Evolutionary conservation across 805 yeast genomes (phyloP), one percentile per base, ranked within the genome.

Genomic region (Candida namnaoensis): DNA sequence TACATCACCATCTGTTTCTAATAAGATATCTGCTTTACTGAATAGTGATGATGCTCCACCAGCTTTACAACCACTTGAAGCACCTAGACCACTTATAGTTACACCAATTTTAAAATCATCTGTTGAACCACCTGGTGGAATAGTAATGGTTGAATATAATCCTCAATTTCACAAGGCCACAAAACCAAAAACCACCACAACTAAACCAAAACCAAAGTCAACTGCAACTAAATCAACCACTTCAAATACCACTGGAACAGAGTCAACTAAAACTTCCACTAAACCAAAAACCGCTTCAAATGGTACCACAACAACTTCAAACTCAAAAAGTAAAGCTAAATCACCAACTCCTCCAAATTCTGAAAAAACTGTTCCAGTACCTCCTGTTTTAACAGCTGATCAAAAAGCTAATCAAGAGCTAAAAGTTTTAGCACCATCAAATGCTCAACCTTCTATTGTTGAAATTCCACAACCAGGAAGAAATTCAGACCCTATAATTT

Each of bases 401-500:
- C 52, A 52, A 37, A 9, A 41, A 4, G 47, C 48, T 39, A 55
- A 55, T 35, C 46, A 48, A n/a, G 23, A 39, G 5, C 41, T 55
- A 33, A 51, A 48, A 25, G 39, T 43, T 35, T 52, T 54, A 14
- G 45, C 43, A n/a, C 51, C 57, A 15, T 38, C 38, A 3, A n/a
- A 37, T 8, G 9, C 45, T 9, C 13, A 54, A 11, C 52, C 53
- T 14, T 41, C 55, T 37, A 28, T 51, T 5, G 19, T 51, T 10
- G 56, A 50, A 12, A 34, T 48, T 5, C 5, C 33, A 9, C 38
- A 37, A 30, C 38, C 38, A 12, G 33, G 15, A n/a, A n/a, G 9
- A 35, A 13, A 15, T 13, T 7, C 34, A 26, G 61, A 56, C n/a
- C 81, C 82, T 3, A 73, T 78, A 25, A 69, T 78, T 12, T 77